Evolutionary conservation across 345 rosid genomes (phyloP), one percentile per base, ranked within the genome.

Genomic region (Microcos paniculata): DNA sequence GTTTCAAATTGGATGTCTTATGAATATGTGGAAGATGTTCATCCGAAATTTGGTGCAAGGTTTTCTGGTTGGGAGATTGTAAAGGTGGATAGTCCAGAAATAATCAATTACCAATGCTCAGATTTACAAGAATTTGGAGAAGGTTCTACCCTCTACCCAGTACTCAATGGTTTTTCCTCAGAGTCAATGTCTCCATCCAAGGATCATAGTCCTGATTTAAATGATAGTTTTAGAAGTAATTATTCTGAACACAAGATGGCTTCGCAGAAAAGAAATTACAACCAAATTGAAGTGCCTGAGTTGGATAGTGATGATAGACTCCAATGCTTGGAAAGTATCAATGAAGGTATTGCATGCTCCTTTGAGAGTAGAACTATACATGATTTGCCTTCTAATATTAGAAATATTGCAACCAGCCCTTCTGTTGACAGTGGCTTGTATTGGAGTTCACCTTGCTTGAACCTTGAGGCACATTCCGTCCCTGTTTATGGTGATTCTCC

Each of bases 51-150:
- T 73, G 77, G 57, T 59, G 46, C 23, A 24, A 51, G 26, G 31
- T 67, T 64, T 66, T 79, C 84, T 51, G 72, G 77, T 73, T 74
- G 75, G 77, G 82, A 83, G 80, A 77, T 78, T 69, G 73, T 82
- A 70, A 72, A 81, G 77, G 55, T 65, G 46, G 73, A 74, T 49
- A 71, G 33, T 85, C 81, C 80, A 66, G 80, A 78, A 49, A 71
- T 67, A 65, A 52, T 74, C 40, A 51, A 24, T 30, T 66, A 43
- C 63, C 68, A 80, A 43, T 49, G 38, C 69, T 75, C 76, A 35
- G 68, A 65, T 74, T 70, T 64, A 19, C 31, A 66, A 30, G 72
- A 78, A 46, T 57, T 40, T 35, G 51, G 63, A 57, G 83, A 69
- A 30, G 42, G 77, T 48, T 59, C 55, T 52, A 7, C 62, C 28